Evolutionary conservation across 2,329 filamentous ascomycete genomes (phyloP).

Genomic region (Alternaria metachromatica): DNA sequence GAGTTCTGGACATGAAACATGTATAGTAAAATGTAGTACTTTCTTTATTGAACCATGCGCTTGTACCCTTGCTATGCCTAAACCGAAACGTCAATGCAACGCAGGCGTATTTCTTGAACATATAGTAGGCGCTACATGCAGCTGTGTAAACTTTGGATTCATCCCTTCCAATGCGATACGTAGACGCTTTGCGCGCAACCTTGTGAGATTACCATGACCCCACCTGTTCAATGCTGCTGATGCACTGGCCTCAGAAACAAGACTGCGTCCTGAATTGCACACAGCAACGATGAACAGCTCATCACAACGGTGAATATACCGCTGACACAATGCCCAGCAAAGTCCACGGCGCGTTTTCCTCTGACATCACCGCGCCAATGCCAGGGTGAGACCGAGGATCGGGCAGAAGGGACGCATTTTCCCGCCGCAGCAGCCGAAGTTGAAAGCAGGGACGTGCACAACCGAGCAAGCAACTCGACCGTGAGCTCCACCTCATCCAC

Average conservation of each 20-base stretch:
- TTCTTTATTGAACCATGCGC: too few relatives aligned
- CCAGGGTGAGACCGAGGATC: conserved; percentile 15
- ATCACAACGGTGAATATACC: not conserved
- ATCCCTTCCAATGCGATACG: too few relatives aligned
- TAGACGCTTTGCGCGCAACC: not conserved
- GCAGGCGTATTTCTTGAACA: too few relatives aligned
- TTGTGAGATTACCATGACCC: not conserved
- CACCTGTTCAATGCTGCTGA: not conserved
- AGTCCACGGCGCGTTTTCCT: not conserved
- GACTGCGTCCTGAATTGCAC: not conserved
- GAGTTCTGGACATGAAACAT: too few relatives aligned
- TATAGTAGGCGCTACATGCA: too few relatives aligned
- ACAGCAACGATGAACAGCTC: not conserved
- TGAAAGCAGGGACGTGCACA: conserved; percentile 13
- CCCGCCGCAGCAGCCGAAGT: conserved; percentile 7
- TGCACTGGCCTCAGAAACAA: not conserved
- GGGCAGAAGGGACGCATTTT: conserved; percentile 19
- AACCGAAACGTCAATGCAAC: too few relatives aligned
- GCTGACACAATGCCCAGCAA: not conserved
- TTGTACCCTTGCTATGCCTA: too few relatives aligned
- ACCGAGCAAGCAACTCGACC: conserved; percentile 12
- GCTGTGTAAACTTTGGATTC: too few relatives aligned
- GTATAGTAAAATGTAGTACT: too few relatives aligned
- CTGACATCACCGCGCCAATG: conserved; percentile 11
- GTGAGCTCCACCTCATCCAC: conserved; percentile 17